These are phyloP conservation scores for Zasmidium cellare DNA, from an alignment of 2,329 filamentous ascomycete species.

Conservation along the genomic window DNA sequence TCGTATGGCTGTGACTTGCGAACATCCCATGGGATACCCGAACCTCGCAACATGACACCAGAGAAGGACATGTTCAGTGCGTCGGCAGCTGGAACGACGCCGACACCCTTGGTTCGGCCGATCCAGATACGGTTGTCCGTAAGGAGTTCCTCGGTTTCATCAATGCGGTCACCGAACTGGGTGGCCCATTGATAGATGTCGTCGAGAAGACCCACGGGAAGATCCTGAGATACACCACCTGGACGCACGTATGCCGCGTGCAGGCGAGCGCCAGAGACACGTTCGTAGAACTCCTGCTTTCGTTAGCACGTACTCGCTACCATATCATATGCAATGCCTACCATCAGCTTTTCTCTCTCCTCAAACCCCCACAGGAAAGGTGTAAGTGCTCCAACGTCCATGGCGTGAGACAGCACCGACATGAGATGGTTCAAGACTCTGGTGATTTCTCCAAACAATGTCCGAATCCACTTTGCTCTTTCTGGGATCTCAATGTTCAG, in stretches of 20 bases:
- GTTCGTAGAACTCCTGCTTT: slow-evolving; percentile 94
- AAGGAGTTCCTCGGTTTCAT: slow-evolving; percentile 97
- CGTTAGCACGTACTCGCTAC: slow-evolving; percentile 9
- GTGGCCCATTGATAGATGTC: slow-evolving; percentile 99
- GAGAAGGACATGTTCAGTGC: slow-evolving; percentile 97
- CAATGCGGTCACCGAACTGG: slow-evolving; percentile 96
- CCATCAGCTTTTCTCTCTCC: slow-evolving; percentile 99
- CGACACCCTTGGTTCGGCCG: slow-evolving; percentile 81
- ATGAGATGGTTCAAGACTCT: slow-evolving; percentile 95
- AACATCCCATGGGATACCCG: slow-evolving; percentile 92
- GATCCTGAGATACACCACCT: slow-evolving; percentile 93
- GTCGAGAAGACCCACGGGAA: slow-evolving; percentile 89
- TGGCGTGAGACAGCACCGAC: slow-evolving; percentile 94
- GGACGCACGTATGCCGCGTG: slow-evolving; percentile 97
- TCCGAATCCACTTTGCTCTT: slow-evolving; percentile 94
- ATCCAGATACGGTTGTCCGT: slow-evolving; percentile 99
- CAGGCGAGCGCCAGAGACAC: slow-evolving; percentile 94
- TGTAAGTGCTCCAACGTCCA: slow-evolving; percentile 97
- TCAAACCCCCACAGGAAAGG: slow-evolving; percentile 99
- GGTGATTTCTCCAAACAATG: slow-evolving; percentile 92
- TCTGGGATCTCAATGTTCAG: slow-evolving; percentile 95
- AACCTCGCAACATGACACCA: slow-evolving; percentile 96
- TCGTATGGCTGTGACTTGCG: slow-evolving; percentile 97
- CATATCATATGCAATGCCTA: slow-evolving; percentile 48
- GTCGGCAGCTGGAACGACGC: slow-evolving; percentile 86